Evolutionary conservation across 164 flowering plant species (phyloP), one percentile per base, ranked within the genome.

Genomic region (Dillenia turbinata): DNA sequence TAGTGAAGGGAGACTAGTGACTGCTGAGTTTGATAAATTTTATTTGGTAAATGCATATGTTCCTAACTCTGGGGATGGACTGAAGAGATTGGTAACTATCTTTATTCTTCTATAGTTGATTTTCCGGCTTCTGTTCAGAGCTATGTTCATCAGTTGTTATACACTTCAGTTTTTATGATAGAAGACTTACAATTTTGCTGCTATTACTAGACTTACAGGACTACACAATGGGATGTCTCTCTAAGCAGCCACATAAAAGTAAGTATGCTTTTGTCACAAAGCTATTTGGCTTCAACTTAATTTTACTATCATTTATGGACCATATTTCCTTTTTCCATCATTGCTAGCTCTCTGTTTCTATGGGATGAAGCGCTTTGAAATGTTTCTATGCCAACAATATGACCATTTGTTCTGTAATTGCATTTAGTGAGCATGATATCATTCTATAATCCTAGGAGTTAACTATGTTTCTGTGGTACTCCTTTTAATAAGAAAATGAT

Each of bases 21-120:
- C 94, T 14, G 87, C 79, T 45, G 99, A 95, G 72, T 95, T 92
- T 70, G 97, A 92, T 49, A 61, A 82, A 45, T 95, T 88, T 70
- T 95, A 81, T 74, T 69, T 95, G 33, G 10, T 95, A 52, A 65
- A 73, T 74, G 81, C 73, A 59, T 95, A 95, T 73, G 96, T 95
- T 62, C 99, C 99, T 51, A 95, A 95, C 76, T 95, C 97, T 67
- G 97, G 99, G 57, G 99, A 95, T 73, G 99, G 99, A 51, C 77
- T 95, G 59, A 85, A 50, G 76, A 74, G 99, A 76, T 78, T 95
- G 97, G 97, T 92, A 87, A 51, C 53, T 10, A 9, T 47, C 49
- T 26, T 22, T 7, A 1, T 15, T 16, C 15, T 58, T 54, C 59
- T 53, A 46, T 47, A 13, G 48, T 47, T 6, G 6, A 24, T 47